phyloP scores from a whole-genome alignment of 1,139 yeast species.

The Pichia sp. region DNA sequence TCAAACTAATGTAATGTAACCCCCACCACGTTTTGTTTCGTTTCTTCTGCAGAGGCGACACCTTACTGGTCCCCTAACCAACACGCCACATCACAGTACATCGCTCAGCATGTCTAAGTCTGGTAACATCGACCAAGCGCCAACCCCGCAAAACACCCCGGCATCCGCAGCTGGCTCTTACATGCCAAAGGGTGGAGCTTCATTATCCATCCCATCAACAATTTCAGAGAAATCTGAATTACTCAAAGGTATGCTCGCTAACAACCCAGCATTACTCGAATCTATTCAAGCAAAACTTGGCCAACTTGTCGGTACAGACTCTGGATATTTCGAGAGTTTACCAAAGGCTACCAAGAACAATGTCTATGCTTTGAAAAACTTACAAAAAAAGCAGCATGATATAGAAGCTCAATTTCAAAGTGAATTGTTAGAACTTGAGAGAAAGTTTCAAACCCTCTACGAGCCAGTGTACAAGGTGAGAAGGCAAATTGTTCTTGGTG shows the following conservation, averaged over 20 bases:
- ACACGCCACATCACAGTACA: background rate
- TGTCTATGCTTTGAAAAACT: conserved; percentile 75
- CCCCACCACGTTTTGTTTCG: too few relatives aligned
- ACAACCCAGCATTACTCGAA: conserved; percentile 71
- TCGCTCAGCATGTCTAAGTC: conserved; percentile 1
- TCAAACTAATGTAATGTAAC: too few relatives aligned
- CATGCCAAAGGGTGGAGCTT: conserved; percentile 34
- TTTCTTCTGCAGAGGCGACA: too few relatives aligned
- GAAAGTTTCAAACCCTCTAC: conserved; percentile 66
- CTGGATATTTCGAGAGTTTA: conserved; percentile 76
- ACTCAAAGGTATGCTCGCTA: conserved; percentile 28
- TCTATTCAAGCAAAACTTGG: conserved; percentile 92
- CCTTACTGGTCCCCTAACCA: background rate
- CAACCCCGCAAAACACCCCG: conserved; percentile 99
- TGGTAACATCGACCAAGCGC: conserved; percentile 67
- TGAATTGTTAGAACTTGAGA: conserved; percentile 82
- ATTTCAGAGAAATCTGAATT: conserved; percentile 59
- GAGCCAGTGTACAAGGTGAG: conserved; percentile 75
- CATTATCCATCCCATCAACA: conserved; percentile 53
- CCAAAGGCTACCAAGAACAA: conserved; percentile 73
- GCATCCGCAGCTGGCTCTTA: conserved; percentile 78
- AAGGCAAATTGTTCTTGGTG: conserved; percentile 64
- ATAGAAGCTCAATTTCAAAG: conserved; percentile 89
- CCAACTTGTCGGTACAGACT: conserved; percentile 73
- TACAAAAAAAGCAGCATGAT: conserved; percentile 74